These are phyloP conservation scores for Trichoderma arundinaceum DNA, from an alignment of 2,329 filamentous ascomycete species.

Conservation along the genomic window DNA sequence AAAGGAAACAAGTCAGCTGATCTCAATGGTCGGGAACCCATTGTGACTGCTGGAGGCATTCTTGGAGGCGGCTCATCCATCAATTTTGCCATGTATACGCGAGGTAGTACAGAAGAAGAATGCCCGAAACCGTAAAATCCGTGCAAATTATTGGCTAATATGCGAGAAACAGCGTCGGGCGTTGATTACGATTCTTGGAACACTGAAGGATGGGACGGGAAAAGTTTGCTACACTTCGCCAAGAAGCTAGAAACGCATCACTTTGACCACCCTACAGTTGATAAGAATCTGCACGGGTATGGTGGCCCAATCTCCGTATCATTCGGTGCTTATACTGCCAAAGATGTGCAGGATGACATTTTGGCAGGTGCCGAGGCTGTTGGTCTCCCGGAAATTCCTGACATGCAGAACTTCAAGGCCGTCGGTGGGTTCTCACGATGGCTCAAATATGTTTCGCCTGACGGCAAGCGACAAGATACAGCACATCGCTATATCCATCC, in stretches of 20 bases:
- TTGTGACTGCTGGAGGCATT: constrained; percentile 39
- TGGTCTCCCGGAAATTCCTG: constrained; percentile 52
- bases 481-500: constrained; percentile 55
- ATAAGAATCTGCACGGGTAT: constrained; percentile 55
- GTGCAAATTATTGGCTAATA: background rate
- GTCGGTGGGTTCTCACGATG: constrained; percentile 42
- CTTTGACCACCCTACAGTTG: constrained; percentile 40
- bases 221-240: constrained; percentile 43
- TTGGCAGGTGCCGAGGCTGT: constrained; percentile 55
- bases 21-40: constrained; percentile 36
- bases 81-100: constrained; percentile 44
- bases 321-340: constrained; percentile 52
- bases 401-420: constrained; percentile 58
- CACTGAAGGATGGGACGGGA: constrained; percentile 42
- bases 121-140: too few relatives aligned
- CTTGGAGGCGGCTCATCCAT: constrained; percentile 45
- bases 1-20: constrained; percentile 36
- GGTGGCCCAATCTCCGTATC: constrained; percentile 63
- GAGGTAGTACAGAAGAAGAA: constrained; percentile 31
- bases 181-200: constrained; percentile 46
- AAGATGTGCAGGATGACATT: constrained; percentile 53
- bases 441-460: constrained; percentile 50
- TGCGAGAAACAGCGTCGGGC: constrained; percentile 36
- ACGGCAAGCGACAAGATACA: constrained; percentile 63
- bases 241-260: constrained; percentile 62